These are phyloP conservation scores for Phialophora chinensis DNA, from an alignment of 2,329 filamentous ascomycete species.

Conservation along the genomic window DNA sequence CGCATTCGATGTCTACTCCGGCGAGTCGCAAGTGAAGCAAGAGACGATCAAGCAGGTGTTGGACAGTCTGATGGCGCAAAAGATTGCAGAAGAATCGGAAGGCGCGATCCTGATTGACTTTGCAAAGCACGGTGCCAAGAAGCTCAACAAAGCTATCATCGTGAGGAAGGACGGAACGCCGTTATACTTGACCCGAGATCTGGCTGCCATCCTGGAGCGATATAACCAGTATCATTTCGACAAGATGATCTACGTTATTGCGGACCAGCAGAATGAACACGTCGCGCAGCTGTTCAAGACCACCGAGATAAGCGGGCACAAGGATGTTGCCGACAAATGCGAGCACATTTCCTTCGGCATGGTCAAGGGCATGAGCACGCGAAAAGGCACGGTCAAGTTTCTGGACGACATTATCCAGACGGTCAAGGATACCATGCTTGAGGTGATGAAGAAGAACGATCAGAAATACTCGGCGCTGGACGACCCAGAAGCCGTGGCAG, in stretches of 20 bases:
- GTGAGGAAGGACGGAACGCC: slow-evolving; percentile 71
- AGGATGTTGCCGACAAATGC: slow-evolving; percentile 64
- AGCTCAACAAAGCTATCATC: slow-evolving; percentile 70
- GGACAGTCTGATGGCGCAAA: slow-evolving; percentile 62
- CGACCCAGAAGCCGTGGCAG: slow-evolving; percentile 79
- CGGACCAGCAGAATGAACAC: slow-evolving; percentile 69
- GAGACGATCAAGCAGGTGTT: slow-evolving; percentile 68
- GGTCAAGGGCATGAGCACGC: slow-evolving; percentile 69
- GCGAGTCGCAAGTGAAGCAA: slow-evolving; percentile 70
- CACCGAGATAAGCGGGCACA: slow-evolving; percentile 65
- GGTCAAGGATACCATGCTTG: slow-evolving; percentile 94
- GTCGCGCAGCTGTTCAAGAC: slow-evolving; percentile 70
- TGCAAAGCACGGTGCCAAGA: slow-evolving; percentile 69
- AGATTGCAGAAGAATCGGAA: slow-evolving; percentile 68
- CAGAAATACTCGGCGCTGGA: slow-evolving; percentile 89
- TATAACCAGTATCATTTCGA: slow-evolving; percentile 67
- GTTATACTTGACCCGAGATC: slow-evolving; percentile 72
- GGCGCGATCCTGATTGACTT: slow-evolving; percentile 73
- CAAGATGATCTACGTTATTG: slow-evolving; percentile 72
- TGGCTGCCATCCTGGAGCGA: slow-evolving; percentile 69
- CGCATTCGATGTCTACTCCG: slow-evolving; percentile 69
- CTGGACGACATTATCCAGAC: slow-evolving; percentile 74
- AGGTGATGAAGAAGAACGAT: slow-evolving; percentile 90
- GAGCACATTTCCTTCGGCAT: slow-evolving; percentile 71
- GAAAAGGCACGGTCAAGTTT: slow-evolving; percentile 76